These are phyloP conservation scores for Pseudomonodictys pantanalensis DNA, from an alignment of 495 filamentous ascomycete genomes.

Conservation along the genomic window DNA sequence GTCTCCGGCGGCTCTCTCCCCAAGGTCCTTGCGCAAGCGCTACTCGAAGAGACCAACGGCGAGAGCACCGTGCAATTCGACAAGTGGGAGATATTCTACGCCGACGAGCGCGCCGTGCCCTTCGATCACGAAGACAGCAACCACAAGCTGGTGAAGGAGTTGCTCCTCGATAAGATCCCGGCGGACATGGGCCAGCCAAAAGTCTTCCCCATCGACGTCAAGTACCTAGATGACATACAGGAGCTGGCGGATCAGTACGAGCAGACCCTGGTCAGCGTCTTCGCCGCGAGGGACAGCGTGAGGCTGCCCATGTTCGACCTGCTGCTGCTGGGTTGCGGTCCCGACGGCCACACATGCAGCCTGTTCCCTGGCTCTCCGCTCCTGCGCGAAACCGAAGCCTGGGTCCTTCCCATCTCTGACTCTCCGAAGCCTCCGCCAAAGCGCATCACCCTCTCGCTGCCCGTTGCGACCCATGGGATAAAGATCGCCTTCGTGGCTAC, in stretches of 20 bases:
- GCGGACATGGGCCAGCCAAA: slow-evolving; percentile 58
- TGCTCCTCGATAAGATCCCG: slow-evolving; percentile 85
- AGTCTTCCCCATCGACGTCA: slow-evolving; percentile 73
- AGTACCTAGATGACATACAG: slow-evolving; percentile 74
- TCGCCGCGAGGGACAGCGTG: slow-evolving; percentile 45
- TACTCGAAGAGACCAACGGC: slow-evolving; percentile 56
- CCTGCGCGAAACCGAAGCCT: slow-evolving; percentile 82
- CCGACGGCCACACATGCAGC: slow-evolving; percentile 95
- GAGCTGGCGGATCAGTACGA: slow-evolving; percentile 94
- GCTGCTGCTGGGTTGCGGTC: slow-evolving; percentile 85
- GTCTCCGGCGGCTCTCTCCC: slow-evolving; percentile 95
- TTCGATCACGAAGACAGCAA: slow-evolving; percentile 92
- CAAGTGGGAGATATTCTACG: slow-evolving; percentile 98
- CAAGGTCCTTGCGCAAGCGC: slow-evolving; percentile 73
- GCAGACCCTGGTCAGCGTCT: slow-evolving; percentile 70
- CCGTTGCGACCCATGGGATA: slow-evolving; percentile 78
- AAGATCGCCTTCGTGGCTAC: slow-evolving; percentile 89
- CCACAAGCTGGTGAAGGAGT: slow-evolving; percentile 79
- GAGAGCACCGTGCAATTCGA: slow-evolving; percentile 69
- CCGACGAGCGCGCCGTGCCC: slow-evolving; percentile 92
- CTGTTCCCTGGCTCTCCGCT: slow-evolving; percentile 88
- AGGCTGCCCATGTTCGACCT: slow-evolving; percentile 86
- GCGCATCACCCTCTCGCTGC: slow-evolving; percentile 87
- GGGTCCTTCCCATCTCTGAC: slow-evolving; percentile 86
- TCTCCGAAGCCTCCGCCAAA: slow-evolving; percentile 90